phyloP scores from a whole-genome alignment of 441 rosid species.

The Erodium texanum region DNA sequence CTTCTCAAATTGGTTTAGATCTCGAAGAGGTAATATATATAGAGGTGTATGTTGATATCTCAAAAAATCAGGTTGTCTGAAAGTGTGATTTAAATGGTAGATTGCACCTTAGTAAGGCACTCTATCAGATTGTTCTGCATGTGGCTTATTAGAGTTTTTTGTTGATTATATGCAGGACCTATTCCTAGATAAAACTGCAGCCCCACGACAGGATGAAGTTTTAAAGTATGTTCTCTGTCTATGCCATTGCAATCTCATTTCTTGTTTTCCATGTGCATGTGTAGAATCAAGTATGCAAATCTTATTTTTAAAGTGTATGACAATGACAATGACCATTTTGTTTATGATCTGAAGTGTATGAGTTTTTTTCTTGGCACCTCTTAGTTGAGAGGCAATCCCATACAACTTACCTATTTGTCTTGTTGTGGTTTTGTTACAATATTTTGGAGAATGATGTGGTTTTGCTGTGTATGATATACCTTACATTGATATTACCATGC shows the following conservation, averaged over 20 bases:
- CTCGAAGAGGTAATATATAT: constrained; percentile 72
- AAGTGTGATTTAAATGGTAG: not conserved
- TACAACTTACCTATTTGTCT: not conserved
- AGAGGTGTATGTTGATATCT: not conserved
- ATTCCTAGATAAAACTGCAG: constrained; percentile 48
- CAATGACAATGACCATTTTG: not conserved
- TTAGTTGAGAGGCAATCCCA: not conserved
- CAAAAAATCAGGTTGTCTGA: not conserved
- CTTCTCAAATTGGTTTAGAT: constrained; percentile 84
- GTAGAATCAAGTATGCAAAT: not conserved
- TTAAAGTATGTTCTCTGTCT: constrained; percentile 38
- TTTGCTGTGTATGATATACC: not conserved
- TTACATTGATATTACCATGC: not conserved
- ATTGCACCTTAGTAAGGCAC: not conserved
- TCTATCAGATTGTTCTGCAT: not conserved
- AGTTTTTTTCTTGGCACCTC: not conserved
- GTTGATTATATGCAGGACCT: constrained; percentile 44
- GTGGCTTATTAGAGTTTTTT: constrained; percentile 12
- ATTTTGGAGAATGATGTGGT: not conserved
- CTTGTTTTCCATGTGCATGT: not conserved
- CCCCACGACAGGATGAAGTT: constrained; percentile 33
- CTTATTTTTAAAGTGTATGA: not conserved
- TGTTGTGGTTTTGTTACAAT: not conserved
- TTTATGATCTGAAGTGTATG: constrained; percentile 1
- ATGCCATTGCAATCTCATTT: constrained; percentile 1